These are phyloP conservation scores for Coffea humblotiana DNA, from an alignment of 305 asterid genomes.

Conservation along the genomic window DNA sequence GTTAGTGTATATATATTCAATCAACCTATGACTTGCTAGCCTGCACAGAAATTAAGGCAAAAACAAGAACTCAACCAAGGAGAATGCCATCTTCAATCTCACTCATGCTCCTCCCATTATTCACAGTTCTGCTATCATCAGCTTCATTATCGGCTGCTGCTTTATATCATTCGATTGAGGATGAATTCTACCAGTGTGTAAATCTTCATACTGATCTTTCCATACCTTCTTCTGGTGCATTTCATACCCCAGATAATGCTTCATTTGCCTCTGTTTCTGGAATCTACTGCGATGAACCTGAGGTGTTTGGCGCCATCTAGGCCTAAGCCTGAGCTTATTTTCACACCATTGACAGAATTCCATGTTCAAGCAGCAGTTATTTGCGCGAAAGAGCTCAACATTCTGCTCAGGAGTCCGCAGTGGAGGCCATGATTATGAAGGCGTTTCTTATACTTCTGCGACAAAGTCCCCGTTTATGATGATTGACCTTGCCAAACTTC, in stretches of 20 bases:
- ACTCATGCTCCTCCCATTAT: background rate
- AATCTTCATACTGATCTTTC: conserved; percentile 9
- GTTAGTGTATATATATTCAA: too few species aligned
- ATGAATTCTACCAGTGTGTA: conserved; percentile 2
- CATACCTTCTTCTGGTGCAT: background rate
- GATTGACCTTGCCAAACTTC: conserved; percentile 19
- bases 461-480: conserved; percentile 2
- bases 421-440: conserved; percentile 37
- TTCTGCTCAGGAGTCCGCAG: conserved; percentile 27
- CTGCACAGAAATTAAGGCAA: background rate
- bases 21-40: background rate
- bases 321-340: conserved; percentile 27
- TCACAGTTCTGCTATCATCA: background rate
- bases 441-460: conserved; percentile 24
- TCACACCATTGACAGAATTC: conserved; percentile 23
- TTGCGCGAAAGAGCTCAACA: conserved; percentile 19
- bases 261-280: background rate
- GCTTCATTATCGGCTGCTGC: background rate
- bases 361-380: conserved; percentile 27
- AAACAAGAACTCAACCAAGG: background rate
- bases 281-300: conserved; percentile 13
- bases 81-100: conserved; percentile 1
- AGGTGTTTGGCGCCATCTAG: conserved; percentile 10
- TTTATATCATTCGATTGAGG: background rate
- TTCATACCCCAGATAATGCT: conserved; percentile 8